Percentiles rank a stretch among this genome's conserved stretches.
phyloP scores from a whole-genome alignment of 75 land plant genomes.

The Sequoiadendron giganteum region DNA sequence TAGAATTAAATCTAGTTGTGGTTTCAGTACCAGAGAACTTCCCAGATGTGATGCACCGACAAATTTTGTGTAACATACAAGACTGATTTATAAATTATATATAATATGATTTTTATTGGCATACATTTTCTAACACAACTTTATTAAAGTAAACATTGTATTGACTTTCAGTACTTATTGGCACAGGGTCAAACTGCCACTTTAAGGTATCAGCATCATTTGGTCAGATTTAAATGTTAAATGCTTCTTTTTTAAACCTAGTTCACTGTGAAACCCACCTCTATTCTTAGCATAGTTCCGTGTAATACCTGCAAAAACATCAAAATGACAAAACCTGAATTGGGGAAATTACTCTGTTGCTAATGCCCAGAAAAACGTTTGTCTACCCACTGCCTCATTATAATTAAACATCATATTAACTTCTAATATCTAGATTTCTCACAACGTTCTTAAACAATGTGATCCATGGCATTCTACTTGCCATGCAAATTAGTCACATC shows the following conservation, averaged over 20 bases:
- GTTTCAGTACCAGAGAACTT: not conserved
- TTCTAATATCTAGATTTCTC: not conserved
- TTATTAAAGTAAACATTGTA: not conserved
- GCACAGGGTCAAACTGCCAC: not conserved
- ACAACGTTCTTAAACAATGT: not conserved
- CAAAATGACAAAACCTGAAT: no score
- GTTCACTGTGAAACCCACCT: not conserved
- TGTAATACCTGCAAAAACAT: not conserved
- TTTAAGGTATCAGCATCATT: no score
- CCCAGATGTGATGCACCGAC: not conserved
- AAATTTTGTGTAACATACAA: not conserved
- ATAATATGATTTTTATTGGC: not conserved
- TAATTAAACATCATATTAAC: not conserved
- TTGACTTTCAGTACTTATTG: not conserved
- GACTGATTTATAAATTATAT: not conserved
- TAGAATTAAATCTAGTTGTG: not conserved
- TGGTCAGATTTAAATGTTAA: not conserved
- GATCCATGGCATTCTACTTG: not conserved
- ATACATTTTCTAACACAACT: not conserved
- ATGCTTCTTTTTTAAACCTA: not conserved
- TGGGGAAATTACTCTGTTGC: not conserved
- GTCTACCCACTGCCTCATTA: not conserved
- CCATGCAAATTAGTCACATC: not conserved
- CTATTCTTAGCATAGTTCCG: not conserved
- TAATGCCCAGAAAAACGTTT: not conserved